phyloP scores from a whole-genome alignment of 129 eudicot species.

The Silybum marianum region DNA sequence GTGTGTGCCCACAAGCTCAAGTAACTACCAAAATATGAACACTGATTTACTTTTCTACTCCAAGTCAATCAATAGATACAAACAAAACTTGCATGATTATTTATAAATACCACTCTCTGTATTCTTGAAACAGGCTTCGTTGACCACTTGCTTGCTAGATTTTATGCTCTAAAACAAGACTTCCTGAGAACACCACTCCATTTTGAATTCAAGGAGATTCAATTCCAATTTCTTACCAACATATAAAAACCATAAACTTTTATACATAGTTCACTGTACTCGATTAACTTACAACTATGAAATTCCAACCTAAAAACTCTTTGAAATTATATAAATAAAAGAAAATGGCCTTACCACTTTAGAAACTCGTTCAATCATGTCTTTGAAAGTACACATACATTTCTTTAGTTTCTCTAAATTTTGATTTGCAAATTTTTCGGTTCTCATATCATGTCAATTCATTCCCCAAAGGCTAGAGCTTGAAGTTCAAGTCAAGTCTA shows the following conservation, averaged over 20 bases:
- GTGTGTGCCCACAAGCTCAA: not conserved
- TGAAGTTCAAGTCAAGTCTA: not conserved
- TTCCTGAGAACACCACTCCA: not conserved
- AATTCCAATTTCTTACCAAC: constrained; percentile 13
- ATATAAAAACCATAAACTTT: not conserved
- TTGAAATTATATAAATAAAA: not conserved
- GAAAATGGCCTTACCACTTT: not conserved
- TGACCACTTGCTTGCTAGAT: constrained; percentile 11
- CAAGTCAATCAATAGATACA: constrained; percentile 8
- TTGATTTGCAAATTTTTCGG: constrained; percentile 1
- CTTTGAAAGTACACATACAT: not conserved
- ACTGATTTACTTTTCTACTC: not conserved
- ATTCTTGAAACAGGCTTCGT: not conserved
- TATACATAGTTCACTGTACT: not conserved
- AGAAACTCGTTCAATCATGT: not conserved
- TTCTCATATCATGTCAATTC: constrained; percentile 9
- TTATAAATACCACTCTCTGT: not conserved
- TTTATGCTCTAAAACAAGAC: not conserved
- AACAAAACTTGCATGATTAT: not conserved
- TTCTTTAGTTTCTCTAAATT: not conserved
- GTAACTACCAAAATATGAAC: not conserved
- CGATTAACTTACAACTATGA: not conserved
- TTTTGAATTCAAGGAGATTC: not conserved
- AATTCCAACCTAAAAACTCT: not conserved
- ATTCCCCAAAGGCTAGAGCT: not conserved